Evolutionary conservation across 2,329 filamentous ascomycete genomes (phyloP), one percentile per base, ranked within the genome.

Genomic region (Myriosclerotinia duriaeana): DNA sequence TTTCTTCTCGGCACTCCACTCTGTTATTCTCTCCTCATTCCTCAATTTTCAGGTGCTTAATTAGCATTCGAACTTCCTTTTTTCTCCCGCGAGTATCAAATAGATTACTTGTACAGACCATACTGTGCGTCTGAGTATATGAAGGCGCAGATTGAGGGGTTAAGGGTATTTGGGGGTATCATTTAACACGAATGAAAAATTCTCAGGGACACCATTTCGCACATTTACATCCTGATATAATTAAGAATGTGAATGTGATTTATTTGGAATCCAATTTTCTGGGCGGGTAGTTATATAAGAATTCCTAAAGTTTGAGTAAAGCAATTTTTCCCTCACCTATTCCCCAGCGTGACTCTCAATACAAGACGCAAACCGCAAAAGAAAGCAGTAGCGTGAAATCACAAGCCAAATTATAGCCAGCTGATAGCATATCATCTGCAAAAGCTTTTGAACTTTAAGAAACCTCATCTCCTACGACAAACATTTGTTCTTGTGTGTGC

Each of bases 341-440:
- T n/a, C 9, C n/a, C 46, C 26, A 17, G 17, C 15, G 17, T 34
- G 26, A 34, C 42, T 58, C 1, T 26, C 17, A 1, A 58, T 5
- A 15, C 9, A 15, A 30, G 12, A 12, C 5, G 3, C 5, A 34
- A 58, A 34, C 17, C 11, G 5, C 15, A 46, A 3, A 22, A 34
- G 2, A 22, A 34, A 30, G 0, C 1, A 1, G 34, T n/a, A 1
- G 5, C 1, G 0, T 59, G 2, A n/a, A 2, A 15, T 1, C 5
- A n/a, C 22, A 34, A 34, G 34, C 26, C 14, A 2, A 1, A 5
- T 9, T 5, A 0, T n/a, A 0, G 12, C 14, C 22, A 34, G 1
- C 20, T 44, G 9, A 34, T n/a, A 22, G 1, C 11, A 34, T 5
- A n/a, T 6, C 30, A 34, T 34, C 30, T 34, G 4, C 17, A n/a